A percentile compares a stretch with the other conserved stretches of the same genome.
Evolutionary conservation across 495 filamentous ascomycete genomes (phyloP).

Genomic region (Durotheca rogersii): DNA sequence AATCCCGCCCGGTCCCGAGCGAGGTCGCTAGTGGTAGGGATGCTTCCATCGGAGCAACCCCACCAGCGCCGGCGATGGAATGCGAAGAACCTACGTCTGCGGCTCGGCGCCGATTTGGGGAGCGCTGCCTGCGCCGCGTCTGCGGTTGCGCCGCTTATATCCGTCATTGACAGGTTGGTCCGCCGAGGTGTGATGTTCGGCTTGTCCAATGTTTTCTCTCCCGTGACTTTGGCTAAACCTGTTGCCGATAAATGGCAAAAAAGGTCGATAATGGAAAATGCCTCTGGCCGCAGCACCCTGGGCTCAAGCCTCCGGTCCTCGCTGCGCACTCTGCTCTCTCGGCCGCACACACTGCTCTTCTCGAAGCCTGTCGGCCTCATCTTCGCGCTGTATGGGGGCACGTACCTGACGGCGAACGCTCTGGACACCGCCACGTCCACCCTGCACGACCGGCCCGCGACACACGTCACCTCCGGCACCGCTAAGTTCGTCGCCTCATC

Average conservation of each 20-base stretch:
- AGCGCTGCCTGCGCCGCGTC: conserved; percentile 77
- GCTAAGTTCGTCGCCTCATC: conserved; percentile 82
- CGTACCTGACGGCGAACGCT: conserved; percentile 85
- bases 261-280: conserved; percentile 94
- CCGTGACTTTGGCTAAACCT: too few species aligned
- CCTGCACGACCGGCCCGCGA: conserved; percentile 53
- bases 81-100: conserved; percentile 65
- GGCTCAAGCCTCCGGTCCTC: conserved; percentile 63
- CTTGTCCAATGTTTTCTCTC: too few species aligned
- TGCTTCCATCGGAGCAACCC: conserved; percentile 24
- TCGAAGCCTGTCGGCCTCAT: conserved; percentile 84
- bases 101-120: conserved; percentile 69
- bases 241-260: too few species aligned
- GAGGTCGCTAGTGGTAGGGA: conserved; percentile 16
- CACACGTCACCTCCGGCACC: conserved; percentile 66
- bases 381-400: conserved; percentile 84
- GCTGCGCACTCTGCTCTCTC: conserved; percentile 60
- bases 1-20: conserved; percentile 7
- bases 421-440: conserved; percentile 82
- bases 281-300: conserved; percentile 77
- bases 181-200: too few species aligned
- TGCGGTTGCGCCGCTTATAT: conserved; percentile 82
- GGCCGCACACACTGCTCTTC: conserved; percentile 71
- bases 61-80: conserved; percentile 61
- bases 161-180: conserved; percentile 92